These are phyloP conservation scores for Pseudocercospora crystallina DNA, from an alignment of 2,329 filamentous ascomycete genomes.

Conservation along the genomic window DNA sequence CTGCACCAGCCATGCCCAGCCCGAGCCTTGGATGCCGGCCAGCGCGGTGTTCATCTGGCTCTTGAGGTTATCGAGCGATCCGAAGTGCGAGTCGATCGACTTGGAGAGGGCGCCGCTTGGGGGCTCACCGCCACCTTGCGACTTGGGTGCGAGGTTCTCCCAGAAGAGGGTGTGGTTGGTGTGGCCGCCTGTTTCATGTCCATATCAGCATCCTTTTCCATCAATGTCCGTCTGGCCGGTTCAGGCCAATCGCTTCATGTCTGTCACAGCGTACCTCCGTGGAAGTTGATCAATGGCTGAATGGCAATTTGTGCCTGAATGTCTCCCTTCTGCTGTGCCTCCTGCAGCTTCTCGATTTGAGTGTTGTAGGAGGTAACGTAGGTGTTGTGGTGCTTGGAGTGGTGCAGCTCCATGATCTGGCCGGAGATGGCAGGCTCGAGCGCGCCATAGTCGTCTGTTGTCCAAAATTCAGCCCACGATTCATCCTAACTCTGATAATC, in stretches of 20 bases:
- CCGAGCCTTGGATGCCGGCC: conserved; percentile 64
- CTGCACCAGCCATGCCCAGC: conserved; percentile 80
- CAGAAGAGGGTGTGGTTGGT: conserved; percentile 69
- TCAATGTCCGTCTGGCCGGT: too few relatives aligned
- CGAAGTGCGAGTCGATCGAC: conserved; percentile 61
- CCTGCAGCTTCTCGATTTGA: conserved; percentile 68
- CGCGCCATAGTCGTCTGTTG: conserved; percentile 87
- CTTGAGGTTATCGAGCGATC: conserved; percentile 60
- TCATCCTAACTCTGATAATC: neutral
- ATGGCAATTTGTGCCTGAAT: conserved; percentile 56
- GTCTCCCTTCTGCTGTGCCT: conserved; percentile 56
- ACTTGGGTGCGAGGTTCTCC: conserved; percentile 68
- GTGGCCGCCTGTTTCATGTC: conserved; percentile 51
- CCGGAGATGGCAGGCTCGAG: conserved; percentile 82
- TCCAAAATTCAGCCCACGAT: neutral
- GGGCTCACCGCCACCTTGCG: conserved; percentile 65
- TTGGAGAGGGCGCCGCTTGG: conserved; percentile 58
- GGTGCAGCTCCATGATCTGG: conserved; percentile 95
- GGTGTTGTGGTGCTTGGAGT: conserved; percentile 91
- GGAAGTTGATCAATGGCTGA: conserved; percentile 63
- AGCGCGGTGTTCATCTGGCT: conserved; percentile 64
- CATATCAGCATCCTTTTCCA: neutral
- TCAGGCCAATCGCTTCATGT: neutral
- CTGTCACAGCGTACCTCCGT: conserved; percentile 50
- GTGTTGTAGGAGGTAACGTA: conserved; percentile 89